Percentiles rank a stretch among this genome's conserved stretches.
Conservation (phyloP, 2,329 filamentous ascomycete genomes). For the Aureobasidium lini region DNA sequence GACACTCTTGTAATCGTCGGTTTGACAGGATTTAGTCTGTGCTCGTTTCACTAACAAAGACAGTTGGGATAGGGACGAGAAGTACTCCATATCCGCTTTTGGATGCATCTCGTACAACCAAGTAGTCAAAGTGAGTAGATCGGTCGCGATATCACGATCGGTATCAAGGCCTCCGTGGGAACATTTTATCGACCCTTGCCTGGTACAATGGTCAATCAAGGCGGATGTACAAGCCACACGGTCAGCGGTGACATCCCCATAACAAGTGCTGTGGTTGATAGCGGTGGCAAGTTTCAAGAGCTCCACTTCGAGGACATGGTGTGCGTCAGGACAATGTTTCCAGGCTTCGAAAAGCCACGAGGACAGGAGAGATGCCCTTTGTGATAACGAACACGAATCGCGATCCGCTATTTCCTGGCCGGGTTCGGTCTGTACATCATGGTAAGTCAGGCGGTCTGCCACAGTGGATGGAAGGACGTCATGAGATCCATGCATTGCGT, state of each 20-base stretch:
- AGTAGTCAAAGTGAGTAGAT: neutral
- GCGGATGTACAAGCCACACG: neutral
- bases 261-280: neutral
- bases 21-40: neutral
- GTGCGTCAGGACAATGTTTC: neutral
- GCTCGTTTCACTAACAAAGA: neutral
- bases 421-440: neutral
- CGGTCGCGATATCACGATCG: neutral
- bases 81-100: neutral
- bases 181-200: neutral
- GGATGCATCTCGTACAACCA: neutral
- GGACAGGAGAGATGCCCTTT: neutral
- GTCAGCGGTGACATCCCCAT: neutral
- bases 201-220: neutral
- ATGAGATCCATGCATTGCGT: neutral
- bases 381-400: neutral
- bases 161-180: neutral
- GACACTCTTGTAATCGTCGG: neutral
- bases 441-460: neutral
- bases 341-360: neutral
- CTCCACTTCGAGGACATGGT: neutral
- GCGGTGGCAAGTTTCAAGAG: neutral
- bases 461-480: neutral
- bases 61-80: neutral
- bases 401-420: neutral